A percentile compares a stretch with the other conserved stretches of the same genome.
Conservation (phyloP, 225 moss, liverwort and hornwort genomes). For the Bryum argenteum region DNA sequence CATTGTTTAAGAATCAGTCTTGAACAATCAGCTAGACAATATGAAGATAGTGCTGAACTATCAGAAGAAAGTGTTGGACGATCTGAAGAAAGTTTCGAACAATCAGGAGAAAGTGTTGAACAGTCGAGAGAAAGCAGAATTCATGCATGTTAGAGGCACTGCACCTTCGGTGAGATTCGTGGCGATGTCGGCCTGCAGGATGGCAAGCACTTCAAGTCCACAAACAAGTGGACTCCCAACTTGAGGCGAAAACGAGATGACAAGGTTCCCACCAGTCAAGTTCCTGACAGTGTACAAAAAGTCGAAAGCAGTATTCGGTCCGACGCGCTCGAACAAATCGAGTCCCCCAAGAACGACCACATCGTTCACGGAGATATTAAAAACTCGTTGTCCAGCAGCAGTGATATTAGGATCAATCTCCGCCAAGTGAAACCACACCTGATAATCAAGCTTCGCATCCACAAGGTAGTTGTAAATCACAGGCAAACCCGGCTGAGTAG, state of each 20-base stretch:
- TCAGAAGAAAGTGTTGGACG: too few relatives aligned
- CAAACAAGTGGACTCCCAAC: conserved; percentile 59
- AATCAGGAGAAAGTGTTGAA: too few relatives aligned
- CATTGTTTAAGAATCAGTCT: too few relatives aligned
- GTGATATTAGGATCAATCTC: conserved; percentile 74
- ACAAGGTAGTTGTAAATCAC: conserved; percentile 63
- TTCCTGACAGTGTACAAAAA: conserved; percentile 66
- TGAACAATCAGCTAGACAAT: too few relatives aligned
- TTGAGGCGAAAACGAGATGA: conserved; percentile 41
- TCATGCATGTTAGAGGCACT: too few relatives aligned
- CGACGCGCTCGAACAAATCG: conserved; percentile 74
- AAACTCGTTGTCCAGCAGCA: conserved; percentile 71
- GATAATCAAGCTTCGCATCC: conserved; percentile 86
- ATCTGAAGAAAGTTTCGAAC: too few relatives aligned
- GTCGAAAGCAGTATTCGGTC: conserved; percentile 66
- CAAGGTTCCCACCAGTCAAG: conserved; percentile 61
- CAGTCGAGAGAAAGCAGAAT: too few relatives aligned
- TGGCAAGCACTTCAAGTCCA: conserved; percentile 82
- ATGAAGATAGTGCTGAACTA: too few relatives aligned
- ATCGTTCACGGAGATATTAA: conserved; percentile 62
- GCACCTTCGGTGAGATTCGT: conserved; percentile 78
- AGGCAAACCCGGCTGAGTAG: conserved; percentile 32
- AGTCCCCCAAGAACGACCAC: conserved; percentile 38
- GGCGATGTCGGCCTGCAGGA: conserved; percentile 65
- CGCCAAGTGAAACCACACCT: conserved; percentile 92